Conservation (phyloP, 805 yeast genomes). For the Teunomyces lycoperdinae region DNA sequence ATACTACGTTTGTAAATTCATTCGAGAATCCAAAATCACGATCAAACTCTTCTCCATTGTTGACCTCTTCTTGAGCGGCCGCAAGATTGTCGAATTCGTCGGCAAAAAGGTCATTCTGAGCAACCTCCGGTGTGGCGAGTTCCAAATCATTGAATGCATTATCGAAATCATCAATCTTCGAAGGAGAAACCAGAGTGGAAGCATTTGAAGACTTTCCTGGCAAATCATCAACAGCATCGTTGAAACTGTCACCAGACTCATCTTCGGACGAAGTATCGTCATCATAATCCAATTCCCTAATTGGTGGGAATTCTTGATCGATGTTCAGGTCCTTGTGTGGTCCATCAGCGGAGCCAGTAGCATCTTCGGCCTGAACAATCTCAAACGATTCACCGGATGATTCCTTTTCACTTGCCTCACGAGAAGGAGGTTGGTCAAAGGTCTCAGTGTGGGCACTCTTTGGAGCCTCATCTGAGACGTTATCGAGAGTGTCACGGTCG, state of each 20-base stretch:
- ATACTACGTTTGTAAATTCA: conserved; percentile 24
- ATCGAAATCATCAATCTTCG: conserved; percentile 30
- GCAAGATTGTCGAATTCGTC: conserved; percentile 40
- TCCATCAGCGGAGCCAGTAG: conserved; percentile 17
- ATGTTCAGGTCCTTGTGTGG: conserved; percentile 7
- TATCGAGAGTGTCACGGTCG: conserved; percentile 40
- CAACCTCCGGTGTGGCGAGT: conserved; percentile 24
- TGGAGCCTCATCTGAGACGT: conserved; percentile 20
- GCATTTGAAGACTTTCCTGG: conserved; percentile 3
- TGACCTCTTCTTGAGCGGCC: conserved; percentile 27
- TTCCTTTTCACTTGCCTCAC: conserved; percentile 33
- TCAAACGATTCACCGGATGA: conserved; percentile 54
- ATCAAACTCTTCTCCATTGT: conserved; percentile 26
- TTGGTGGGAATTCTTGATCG: conserved; percentile 61
- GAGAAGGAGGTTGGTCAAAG: conserved; percentile 1
- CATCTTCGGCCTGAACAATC: conserved; percentile 52
- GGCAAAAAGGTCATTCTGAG: conserved; percentile 28
- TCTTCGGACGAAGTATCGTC: conserved; percentile 47
- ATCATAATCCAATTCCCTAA: conserved; percentile 51
- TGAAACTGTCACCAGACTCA: conserved; percentile 31
- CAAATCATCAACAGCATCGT: conserved; percentile 35
- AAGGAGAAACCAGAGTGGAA: neutral
- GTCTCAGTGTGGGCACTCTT: conserved; percentile 10
- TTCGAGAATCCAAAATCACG: conserved; percentile 23
- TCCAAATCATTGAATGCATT: conserved; percentile 36